Evolutionary conservation across 768 basidiomycete genomes (phyloP), one percentile per base, ranked within the genome.

Genomic region (Boletus barrowsii): DNA sequence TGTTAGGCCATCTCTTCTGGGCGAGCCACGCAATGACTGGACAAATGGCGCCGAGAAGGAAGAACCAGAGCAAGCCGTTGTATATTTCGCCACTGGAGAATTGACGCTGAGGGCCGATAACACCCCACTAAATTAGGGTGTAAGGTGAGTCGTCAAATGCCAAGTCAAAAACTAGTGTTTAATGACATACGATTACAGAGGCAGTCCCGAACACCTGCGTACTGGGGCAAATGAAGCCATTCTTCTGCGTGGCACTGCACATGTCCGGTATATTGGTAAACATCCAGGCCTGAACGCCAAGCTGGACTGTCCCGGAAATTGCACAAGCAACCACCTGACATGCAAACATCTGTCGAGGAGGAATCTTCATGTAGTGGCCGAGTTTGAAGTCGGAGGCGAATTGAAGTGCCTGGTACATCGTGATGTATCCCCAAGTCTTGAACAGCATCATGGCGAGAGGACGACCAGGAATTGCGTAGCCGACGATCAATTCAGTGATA

Each of bases 361-460:
- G 83, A 32, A 88, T 75, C 73, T 84, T 80, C 79, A 84, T 86
- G 74, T 76, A 87, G 71, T 88, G 86, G 42, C 88, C 87, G 18
- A 89, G 78, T 69, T 89, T 90, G 68, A 89, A 84, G 67, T 89
- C 88, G 46, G 80, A 79, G 15, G 85, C 80, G 65, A 88, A 88
- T 55, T 80, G 79, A 69, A 88, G 77, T 3, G 83, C 86, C 73
- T 79, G 79, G 39, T 75, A 70, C 82, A 86, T 81, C 6, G 83
- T 82, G 42, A 84, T 79, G 64, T 86, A 87, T 9, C 82, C 84
- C 72, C 79, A 87, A 4, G 79, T 85, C 73, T 85, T 86, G 75
- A 84, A 87, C 79, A 88, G 81, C 86, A 88, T 86, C 81, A 87
- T 83, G 2, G 87, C 87, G 54, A 88, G 78, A 5, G 89, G 86